Conservation (phyloP, 2,329 filamentous ascomycete genomes). For the Colletotrichum tropicale region DNA sequence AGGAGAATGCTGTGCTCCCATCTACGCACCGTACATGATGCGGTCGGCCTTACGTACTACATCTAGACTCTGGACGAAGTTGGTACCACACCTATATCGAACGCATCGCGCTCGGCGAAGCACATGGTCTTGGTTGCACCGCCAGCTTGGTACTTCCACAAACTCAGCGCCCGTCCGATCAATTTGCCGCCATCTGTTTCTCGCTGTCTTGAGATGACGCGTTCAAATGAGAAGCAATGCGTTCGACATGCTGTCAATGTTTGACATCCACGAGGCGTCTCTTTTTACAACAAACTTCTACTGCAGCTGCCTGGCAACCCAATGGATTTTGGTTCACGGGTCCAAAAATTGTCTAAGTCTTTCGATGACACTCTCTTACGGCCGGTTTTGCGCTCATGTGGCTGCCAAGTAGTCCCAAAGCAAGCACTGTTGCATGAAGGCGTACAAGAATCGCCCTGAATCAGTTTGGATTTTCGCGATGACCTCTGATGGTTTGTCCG, state of each 20-base stretch:
- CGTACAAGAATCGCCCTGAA: not conserved
- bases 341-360: not conserved
- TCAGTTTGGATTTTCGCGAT: not conserved
- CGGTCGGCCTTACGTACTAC: not conserved
- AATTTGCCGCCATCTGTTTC: not conserved
- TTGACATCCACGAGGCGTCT: not conserved
- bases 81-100: not conserved
- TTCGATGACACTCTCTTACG: not conserved
- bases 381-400: not conserved
- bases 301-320: not conserved
- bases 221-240: not conserved
- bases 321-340: too few relatives aligned
- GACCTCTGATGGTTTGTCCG: not conserved
- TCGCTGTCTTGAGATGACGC: not conserved
- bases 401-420: not conserved
- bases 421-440: not conserved
- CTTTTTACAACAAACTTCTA: not conserved
- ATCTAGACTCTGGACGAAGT: not conserved
- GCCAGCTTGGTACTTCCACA: not conserved
- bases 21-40: not conserved
- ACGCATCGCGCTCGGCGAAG: not conserved
- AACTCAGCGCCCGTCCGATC: not conserved
- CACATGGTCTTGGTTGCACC: slow-evolving; percentile 2
- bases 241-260: not conserved
- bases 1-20: not conserved